Conservation (phyloP, 371 early-diverging fungal genomes). For the Mortierella sp. region DNA sequence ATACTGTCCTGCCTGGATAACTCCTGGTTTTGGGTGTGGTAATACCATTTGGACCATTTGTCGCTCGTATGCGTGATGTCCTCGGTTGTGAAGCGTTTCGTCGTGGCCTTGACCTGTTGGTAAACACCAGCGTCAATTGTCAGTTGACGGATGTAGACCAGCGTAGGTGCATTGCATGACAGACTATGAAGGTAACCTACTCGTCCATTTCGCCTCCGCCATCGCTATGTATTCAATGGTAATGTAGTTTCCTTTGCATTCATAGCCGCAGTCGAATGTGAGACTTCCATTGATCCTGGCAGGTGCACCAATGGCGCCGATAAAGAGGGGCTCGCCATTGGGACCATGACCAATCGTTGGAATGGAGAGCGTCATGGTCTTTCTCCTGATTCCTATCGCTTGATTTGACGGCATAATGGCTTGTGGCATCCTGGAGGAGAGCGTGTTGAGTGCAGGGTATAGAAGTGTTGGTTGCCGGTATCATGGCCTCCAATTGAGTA, state of each 20-base stretch:
- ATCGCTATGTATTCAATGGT: constrained; percentile 13
- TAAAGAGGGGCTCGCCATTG: constrained; percentile 9
- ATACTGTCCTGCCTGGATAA: constrained; percentile 6
- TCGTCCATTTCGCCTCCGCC: constrained; percentile 19
- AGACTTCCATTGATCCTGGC: constrained; percentile 12
- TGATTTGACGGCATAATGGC: too few species aligned
- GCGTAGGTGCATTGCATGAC: too few species aligned
- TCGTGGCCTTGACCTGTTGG: not conserved
- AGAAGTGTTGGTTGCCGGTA: too few species aligned
- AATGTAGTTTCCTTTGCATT: constrained; percentile 31
- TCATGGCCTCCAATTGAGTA: too few species aligned
- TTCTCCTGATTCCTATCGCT: not conserved
- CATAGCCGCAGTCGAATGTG: constrained; percentile 19
- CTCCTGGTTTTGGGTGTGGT: constrained; percentile 4
- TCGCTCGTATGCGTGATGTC: constrained; percentile 4
- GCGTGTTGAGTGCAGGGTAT: constrained; percentile 62
- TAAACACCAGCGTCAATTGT: too few species aligned
- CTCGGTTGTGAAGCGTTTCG: not conserved
- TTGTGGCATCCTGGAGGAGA: constrained; percentile 14
- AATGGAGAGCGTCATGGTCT: not conserved
- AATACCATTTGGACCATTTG: constrained; percentile 1
- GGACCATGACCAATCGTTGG: constrained; percentile 12
- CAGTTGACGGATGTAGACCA: too few species aligned
- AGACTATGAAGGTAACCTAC: too few species aligned
- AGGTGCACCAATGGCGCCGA: constrained; percentile 12